phyloP scores from a whole-genome alignment of 1,139 yeast genomes.

The Taiozyma onychis region DNA sequence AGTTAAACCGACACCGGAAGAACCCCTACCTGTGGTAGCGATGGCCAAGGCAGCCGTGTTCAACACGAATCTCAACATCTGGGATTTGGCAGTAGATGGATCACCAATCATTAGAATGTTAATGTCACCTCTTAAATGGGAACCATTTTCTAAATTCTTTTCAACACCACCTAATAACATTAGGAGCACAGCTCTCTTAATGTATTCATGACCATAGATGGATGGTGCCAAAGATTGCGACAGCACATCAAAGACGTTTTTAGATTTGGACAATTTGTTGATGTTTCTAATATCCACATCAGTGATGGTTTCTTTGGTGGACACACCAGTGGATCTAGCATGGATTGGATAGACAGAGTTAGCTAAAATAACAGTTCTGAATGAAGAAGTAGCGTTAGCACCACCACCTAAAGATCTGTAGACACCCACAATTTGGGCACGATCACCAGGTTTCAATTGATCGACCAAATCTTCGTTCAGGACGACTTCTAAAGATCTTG shows the following conservation, averaged over 20 bases:
- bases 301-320: constrained; percentile 68
- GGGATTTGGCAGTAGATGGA: constrained; percentile 98
- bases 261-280: constrained; percentile 65
- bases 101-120: constrained; percentile 97
- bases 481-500: constrained; percentile 85
- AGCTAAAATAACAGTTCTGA: constrained; percentile 76
- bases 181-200: constrained; percentile 84
- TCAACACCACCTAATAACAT: constrained; percentile 95
- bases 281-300: constrained; percentile 85
- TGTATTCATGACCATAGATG: constrained; percentile 87
- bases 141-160: constrained; percentile 89
- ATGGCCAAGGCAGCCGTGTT: constrained; percentile 94
- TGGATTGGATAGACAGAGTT: constrained; percentile 87
- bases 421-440: constrained; percentile 92
- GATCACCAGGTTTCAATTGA: constrained; percentile 90
- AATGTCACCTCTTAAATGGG: constrained; percentile 97
- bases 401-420: constrained; percentile 90
- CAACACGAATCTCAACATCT: constrained; percentile 85
- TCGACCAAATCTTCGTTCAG: constrained; percentile 95
- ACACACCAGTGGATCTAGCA: constrained; percentile 82
- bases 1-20: constrained; percentile 98
- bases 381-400: constrained; percentile 57
- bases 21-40: constrained; percentile 98
- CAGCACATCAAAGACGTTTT: constrained; percentile 69
- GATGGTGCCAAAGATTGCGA: constrained; percentile 92